Evolutionary conservation across 2,329 filamentous ascomycete species (phyloP).

Genomic region (Venturia carpophila): DNA sequence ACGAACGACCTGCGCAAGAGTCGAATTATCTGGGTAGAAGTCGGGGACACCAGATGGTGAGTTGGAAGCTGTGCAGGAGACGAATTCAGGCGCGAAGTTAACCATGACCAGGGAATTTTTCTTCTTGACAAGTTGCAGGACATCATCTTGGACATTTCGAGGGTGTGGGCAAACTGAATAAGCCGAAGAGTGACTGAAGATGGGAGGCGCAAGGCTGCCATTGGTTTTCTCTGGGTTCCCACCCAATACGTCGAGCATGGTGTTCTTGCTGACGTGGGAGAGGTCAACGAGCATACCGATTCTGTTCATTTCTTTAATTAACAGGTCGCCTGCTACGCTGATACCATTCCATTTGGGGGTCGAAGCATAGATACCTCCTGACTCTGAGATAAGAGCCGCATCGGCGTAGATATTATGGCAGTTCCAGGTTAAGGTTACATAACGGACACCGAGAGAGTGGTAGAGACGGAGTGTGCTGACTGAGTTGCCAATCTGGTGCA

Average conservation of each 20-base stretch:
- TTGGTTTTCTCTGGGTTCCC: conserved; percentile 48
- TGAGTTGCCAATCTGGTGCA: conserved; percentile 90
- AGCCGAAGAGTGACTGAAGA: conserved; percentile 83
- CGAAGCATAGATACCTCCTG: conserved; percentile 32
- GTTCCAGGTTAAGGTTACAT: conserved; percentile 85
- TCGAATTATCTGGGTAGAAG: conserved; percentile 59
- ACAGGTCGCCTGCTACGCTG: conserved; percentile 53
- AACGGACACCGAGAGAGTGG: conserved; percentile 71
- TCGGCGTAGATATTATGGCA: conserved; percentile 89
- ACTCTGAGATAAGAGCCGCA: conserved; percentile 58
- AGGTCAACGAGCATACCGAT: conserved; percentile 92
- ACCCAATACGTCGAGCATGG: conserved; percentile 71
- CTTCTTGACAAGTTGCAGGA: conserved; percentile 67
- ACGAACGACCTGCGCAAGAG: conserved; percentile 65
- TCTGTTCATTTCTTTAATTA: conserved; percentile 87
- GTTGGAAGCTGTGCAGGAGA: conserved; percentile 60
- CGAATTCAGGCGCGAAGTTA: conserved; percentile 77
- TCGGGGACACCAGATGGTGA: conserved; percentile 59
- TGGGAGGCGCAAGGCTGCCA: conserved; percentile 71
- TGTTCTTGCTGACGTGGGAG: conserved; percentile 68
- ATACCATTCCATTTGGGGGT: conserved; percentile 63
- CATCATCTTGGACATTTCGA: conserved; percentile 80
- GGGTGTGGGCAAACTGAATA: conserved; percentile 77
- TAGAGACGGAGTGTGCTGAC: conserved; percentile 67
- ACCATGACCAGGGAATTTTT: conserved; percentile 78